These are phyloP conservation scores for Trichoderma simmonsii DNA, from an alignment of 2,329 filamentous ascomycete species.

Conservation along the genomic window DNA sequence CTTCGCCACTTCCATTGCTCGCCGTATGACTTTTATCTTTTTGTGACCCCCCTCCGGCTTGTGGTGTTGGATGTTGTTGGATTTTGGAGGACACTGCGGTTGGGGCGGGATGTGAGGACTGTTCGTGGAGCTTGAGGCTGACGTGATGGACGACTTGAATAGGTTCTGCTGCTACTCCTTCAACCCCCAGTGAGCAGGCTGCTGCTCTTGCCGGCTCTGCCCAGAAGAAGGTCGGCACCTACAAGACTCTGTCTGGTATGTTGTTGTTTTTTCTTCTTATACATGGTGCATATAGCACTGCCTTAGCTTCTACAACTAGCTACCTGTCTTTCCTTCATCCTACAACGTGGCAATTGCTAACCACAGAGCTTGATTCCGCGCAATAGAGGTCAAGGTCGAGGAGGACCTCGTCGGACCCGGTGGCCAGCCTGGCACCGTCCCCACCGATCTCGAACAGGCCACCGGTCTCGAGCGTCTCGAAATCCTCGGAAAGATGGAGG, in stretches of 20 bases:
- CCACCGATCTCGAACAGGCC: constrained; percentile 91
- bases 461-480: constrained; percentile 98
- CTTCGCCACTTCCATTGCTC: constrained; percentile 59
- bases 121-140: constrained; percentile 27
- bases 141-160: constrained; percentile 25
- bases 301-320: constrained; percentile 23
- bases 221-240: constrained; percentile 45
- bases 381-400: constrained; percentile 73
- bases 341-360: neutral
- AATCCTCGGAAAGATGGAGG: constrained; percentile 99
- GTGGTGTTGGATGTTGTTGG: neutral
- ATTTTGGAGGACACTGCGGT: neutral
- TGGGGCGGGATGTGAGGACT: neutral
- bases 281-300: constrained; percentile 17
- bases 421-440: constrained; percentile 76
- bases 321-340: neutral
- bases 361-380: constrained; percentile 8
- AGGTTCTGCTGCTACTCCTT: constrained; percentile 23
- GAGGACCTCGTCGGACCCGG: constrained; percentile 85
- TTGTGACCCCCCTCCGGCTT: constrained; percentile 20
- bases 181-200: constrained; percentile 37
- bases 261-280: neutral
- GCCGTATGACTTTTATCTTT: constrained; percentile 40
- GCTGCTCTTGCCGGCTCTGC: constrained; percentile 35
- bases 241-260: constrained; percentile 49